Conservation (phyloP, 2,329 filamentous ascomycete genomes). For the Westerdykella sp. region DNA sequence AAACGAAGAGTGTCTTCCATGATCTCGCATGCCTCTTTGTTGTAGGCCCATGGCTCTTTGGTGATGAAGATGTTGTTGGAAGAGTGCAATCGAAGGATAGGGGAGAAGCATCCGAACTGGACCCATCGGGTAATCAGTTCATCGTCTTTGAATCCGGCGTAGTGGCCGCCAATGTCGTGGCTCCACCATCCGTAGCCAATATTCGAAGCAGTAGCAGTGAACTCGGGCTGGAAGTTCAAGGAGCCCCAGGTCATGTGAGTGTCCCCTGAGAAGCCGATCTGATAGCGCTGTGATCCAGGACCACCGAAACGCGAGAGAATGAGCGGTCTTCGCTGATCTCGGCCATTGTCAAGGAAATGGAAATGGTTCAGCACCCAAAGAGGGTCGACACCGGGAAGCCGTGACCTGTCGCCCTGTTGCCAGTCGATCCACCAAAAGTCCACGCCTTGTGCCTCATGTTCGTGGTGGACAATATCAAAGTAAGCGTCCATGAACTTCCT, state of each 20-base stretch:
- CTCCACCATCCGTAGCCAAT: constrained; percentile 65
- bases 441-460: constrained; percentile 50
- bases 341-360: constrained; percentile 52
- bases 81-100: constrained; percentile 57
- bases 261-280: constrained; percentile 60
- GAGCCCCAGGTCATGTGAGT: constrained; percentile 55
- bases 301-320: constrained; percentile 59
- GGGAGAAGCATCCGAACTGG: constrained; percentile 56
- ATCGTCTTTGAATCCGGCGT: constrained; percentile 51
- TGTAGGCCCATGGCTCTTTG: constrained; percentile 58
- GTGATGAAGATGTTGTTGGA: constrained; percentile 52
- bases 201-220: constrained; percentile 60
- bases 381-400: constrained; percentile 54
- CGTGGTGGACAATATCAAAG: constrained; percentile 51
- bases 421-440: constrained; percentile 66
- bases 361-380: constrained; percentile 62
- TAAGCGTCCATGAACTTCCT: constrained; percentile 53
- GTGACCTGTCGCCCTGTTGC: constrained; percentile 55
- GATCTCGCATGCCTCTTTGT: constrained; percentile 40
- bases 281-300: constrained; percentile 58
- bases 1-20: constrained; percentile 49
- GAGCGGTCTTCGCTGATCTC: constrained; percentile 42
- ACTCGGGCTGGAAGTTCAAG: constrained; percentile 59
- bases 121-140: constrained; percentile 57
- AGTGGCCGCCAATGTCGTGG: constrained; percentile 62